Conservation (phyloP, 2,329 filamentous ascomycete genomes). For the Cadophora malorum region DNA sequence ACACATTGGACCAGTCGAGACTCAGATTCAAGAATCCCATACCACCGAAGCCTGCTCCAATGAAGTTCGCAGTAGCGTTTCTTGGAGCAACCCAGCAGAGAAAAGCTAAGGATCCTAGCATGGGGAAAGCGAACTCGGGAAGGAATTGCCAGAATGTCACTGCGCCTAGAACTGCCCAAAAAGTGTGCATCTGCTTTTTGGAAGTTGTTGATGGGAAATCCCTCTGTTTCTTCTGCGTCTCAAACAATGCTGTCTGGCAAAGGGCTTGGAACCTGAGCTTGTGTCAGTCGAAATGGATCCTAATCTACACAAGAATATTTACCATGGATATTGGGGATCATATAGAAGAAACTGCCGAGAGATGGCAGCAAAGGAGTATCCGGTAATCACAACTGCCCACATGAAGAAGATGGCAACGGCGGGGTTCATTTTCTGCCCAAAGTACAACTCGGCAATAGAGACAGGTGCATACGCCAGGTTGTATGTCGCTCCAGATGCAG, state of each 20-base stretch:
- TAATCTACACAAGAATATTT: neutral
- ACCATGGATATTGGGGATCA: conserved; percentile 63
- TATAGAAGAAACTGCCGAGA: conserved; percentile 64
- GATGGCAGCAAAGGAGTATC: conserved; percentile 64
- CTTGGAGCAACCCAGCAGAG: conserved; percentile 68
- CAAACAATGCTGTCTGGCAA: conserved; percentile 63
- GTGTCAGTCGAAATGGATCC: conserved; percentile 19
- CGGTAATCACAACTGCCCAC: conserved; percentile 62
- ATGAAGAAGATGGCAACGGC: conserved; percentile 65
- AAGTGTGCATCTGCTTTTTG: conserved; percentile 61
- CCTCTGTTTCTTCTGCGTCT: conserved; percentile 60
- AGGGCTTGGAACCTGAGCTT: conserved; percentile 54
- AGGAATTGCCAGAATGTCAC: conserved; percentile 67
- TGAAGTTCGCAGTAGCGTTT: conserved; percentile 65
- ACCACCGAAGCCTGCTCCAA: conserved; percentile 66
- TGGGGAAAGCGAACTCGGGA: conserved; percentile 65
- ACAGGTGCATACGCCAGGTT: conserved; percentile 59
- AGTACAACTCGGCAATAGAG: conserved; percentile 63
- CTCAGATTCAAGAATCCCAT: conserved; percentile 67
- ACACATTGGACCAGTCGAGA: conserved; percentile 66
- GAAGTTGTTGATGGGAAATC: conserved; percentile 56
- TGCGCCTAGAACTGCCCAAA: conserved; percentile 59
- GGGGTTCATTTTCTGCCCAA: conserved; percentile 57
- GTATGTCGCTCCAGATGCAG: conserved; percentile 58
- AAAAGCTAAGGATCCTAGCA: conserved; percentile 64